Evolutionary conservation across 441 rosid genomes (phyloP).

Genomic region (California macrophylla): DNA sequence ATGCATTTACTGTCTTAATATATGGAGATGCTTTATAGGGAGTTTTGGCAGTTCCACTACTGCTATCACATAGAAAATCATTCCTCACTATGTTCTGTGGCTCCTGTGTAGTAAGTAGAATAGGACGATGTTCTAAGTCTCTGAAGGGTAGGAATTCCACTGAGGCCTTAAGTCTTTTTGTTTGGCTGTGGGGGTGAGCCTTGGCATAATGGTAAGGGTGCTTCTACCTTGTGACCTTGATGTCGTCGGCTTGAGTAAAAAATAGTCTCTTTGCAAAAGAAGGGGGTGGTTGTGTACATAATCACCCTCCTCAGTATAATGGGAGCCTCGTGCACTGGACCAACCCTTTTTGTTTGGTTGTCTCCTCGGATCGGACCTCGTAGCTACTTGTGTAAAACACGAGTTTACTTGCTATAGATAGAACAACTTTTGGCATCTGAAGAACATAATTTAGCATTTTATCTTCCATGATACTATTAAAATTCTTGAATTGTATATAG

Average conservation of each 20-base stretch:
- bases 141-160: background rate
- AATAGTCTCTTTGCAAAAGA: background rate
- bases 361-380: background rate
- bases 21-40: background rate
- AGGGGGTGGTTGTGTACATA: background rate
- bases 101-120: background rate
- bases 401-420: constrained; percentile 1
- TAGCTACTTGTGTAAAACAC: background rate
- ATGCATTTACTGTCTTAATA: background rate
- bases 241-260: background rate
- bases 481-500: background rate
- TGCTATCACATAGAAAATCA: background rate
- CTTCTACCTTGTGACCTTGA: background rate
- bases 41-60: background rate
- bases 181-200: background rate
- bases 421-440: background rate
- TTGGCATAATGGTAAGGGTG: background rate
- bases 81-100: background rate
- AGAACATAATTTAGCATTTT: background rate
- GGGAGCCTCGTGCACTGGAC: background rate
- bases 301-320: background rate
- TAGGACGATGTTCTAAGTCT: background rate
- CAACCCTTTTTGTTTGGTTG: background rate
- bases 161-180: background rate
- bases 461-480: background rate